Base-by-base conservation (phyloP, 768 basidiomycete genomes). In the Pleurotus pulmonarius region DNA sequence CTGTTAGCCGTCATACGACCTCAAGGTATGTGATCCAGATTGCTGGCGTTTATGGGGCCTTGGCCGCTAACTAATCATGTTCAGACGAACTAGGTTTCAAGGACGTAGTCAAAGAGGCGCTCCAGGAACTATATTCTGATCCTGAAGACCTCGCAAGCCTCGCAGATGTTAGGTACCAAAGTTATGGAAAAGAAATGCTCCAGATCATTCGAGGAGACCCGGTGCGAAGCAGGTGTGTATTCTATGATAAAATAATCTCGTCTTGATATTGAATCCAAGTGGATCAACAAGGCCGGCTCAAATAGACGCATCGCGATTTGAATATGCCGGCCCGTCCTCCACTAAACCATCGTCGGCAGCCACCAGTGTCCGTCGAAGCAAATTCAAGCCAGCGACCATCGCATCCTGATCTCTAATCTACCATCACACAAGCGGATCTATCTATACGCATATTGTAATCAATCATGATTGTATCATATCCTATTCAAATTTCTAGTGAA, bases 141-240 rank as follows among this genome's bases (percentile, higher is more conserved):
- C 81, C 82, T 80, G 69, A 80, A 65, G 70, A 79, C 56, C 79
- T 76, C 11, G 62, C 70, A 44, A 69, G 77, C 34, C 49, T 67
- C 37, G 67, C 68, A 0, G 64, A 73, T 3, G 43, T 61, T 0
- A 68, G 69, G 57, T 77, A 64, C 56, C 59, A 60, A 3, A 60
- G 64, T 16, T 73, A 72, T 56, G 77, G 76, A 13, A 61, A 65
- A n/a, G 59, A 60, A 22, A 76, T 80, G 54, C 67, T 80, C 40
- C 59, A 68, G 6, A 58, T 76, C 37, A 78, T 75, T 59, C 71
- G 72, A 37, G 60, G 65, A 16, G 63, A 73, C 29, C 73, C 65
- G 40, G 47, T 3, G 24, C 16, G 39, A 5, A 11, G 20, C 16
- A 41, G 34, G 41, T 13, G 52, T 26, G 11, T 29, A 8, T 46